Evolutionary conservation across 2,329 filamentous ascomycete genomes (phyloP), one percentile per base, ranked within the genome.

Genomic region (Hypoxylon sp.): DNA sequence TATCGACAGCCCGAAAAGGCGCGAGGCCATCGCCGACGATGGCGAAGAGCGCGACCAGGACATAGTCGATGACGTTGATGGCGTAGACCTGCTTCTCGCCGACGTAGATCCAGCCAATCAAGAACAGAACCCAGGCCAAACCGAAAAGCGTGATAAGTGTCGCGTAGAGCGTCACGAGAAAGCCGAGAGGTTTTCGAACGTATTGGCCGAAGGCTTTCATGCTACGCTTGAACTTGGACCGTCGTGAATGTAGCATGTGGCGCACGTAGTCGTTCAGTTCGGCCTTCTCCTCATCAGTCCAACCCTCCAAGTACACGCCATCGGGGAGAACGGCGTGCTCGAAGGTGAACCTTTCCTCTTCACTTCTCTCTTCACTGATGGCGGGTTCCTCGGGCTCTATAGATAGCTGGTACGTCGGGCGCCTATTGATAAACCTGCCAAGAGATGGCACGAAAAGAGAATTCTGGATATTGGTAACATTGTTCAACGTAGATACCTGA

Each of bases 61-160:
- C 83, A 72, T 90, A 89, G 79, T 93, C 90, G 70, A 93, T 91
- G 52, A 92, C 80, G 67, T 92, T 89, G 72, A 92, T 87, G 38
- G 87, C 79, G 69, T 92, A 95, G 2, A 88, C 81, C 76, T 95
- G 91, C 73, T 85, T 84, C 30, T 88, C 87, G 19, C 91, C 92
- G 19, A 95, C 90, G 69, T 93, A 94, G 76, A 96, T 93, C 93
- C 93, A 97, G 51, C 90, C 92, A 76, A 97, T 97, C 60, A 97
- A 82, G 80, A 95, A 96, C n/a, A 97, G 85, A 1, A 97, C 93
- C 93, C 93, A 97, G 0, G 92, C 92, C 11, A 95, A 84, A 75
- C 93, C 93, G 73, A 97, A 97, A 0, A 94, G 83, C 0, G 93
- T 96, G 73, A 97, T 94, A 19, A 95, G 83, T 0, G 87, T 90